Evolutionary conservation across 2,329 filamentous ascomycete species (phyloP).

Genomic region (Pseudogymnoascus verrucosus): DNA sequence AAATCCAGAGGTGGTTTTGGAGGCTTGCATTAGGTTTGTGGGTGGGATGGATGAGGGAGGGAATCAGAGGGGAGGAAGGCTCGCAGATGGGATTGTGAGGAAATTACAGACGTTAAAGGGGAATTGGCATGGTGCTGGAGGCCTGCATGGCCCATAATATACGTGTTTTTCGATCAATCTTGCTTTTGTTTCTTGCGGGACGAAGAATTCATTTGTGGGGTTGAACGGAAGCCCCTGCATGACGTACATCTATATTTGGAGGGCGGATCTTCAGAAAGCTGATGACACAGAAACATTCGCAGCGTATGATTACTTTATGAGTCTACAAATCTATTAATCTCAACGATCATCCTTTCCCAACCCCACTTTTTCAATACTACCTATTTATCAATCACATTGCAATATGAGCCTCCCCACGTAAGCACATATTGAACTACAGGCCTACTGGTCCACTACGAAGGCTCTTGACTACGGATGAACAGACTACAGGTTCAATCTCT

Average conservation of each 20-base stretch:
- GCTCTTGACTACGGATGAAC: not conserved
- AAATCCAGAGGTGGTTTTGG: constrained; percentile 39
- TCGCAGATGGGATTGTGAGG: constrained; percentile 45
- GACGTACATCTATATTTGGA: not conserved
- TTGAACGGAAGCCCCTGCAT: not conserved
- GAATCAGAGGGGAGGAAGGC: constrained; percentile 29
- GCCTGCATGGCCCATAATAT: not conserved
- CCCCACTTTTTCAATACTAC: not conserved
- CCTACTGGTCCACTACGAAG: not conserved
- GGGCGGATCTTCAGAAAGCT: not conserved
- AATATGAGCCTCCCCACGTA: not conserved
- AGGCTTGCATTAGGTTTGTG: constrained; percentile 44
- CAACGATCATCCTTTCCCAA: not conserved
- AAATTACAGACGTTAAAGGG: constrained; percentile 39
- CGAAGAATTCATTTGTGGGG: not conserved
- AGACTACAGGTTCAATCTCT: not conserved
- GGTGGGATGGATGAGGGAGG: constrained; percentile 32
- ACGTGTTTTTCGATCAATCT: not conserved
- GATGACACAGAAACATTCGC: not conserved
- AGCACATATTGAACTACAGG: not conserved
- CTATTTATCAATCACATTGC: not conserved
- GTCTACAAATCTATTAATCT: not conserved
- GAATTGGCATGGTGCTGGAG: constrained; percentile 22
- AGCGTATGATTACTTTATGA: not conserved
- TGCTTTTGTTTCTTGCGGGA: not conserved